Percentiles rank a stretch among this genome's conserved stretches.
Evolutionary conservation across 148 eudicot genomes (phyloP).

Genomic region (Polygonum maritimum): DNA sequence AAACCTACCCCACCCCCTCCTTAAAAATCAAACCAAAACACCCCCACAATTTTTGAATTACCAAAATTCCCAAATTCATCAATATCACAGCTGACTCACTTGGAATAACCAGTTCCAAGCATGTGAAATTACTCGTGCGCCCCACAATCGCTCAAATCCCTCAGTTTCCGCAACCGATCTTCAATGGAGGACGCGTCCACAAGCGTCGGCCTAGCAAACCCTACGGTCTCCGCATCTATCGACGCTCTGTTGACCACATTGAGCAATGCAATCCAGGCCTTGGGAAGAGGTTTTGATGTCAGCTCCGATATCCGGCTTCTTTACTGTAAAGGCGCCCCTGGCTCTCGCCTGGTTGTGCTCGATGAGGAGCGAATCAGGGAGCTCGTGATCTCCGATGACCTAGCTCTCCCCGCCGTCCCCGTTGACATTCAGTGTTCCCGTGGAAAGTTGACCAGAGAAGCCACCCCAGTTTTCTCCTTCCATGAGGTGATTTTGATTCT

Average conservation of each 20-base stretch:
- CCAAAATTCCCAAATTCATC: conserved; percentile 1
- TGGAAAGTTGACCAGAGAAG: conserved; percentile 34
- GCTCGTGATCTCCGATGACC: conserved; percentile 38
- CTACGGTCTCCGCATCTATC: conserved; percentile 12
- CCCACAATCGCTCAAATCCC: neutral
- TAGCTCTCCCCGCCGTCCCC: conserved; percentile 54
- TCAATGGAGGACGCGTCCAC: conserved; percentile 19
- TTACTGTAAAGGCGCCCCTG: conserved; percentile 91
- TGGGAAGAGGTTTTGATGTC: conserved; percentile 97
- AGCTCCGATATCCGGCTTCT: conserved; percentile 88
- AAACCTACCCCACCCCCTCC: conserved; percentile 18
- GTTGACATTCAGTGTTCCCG: conserved; percentile 55
- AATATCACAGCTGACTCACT: neutral
- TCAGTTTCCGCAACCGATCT: neutral
- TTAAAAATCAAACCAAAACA: conserved; percentile 6
- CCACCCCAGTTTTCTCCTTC: conserved; percentile 57
- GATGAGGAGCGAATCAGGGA: conserved; percentile 49
- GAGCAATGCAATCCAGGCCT: conserved; percentile 66
- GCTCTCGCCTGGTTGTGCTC: conserved; percentile 58
- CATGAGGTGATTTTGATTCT: conserved; percentile 42
- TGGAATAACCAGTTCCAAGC: neutral
- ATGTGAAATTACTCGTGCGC: neutral
- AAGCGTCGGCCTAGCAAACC: neutral
- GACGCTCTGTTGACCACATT: conserved; percentile 63
- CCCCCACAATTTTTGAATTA: neutral